Evolutionary conservation across 148 eudicot genomes (phyloP).

Genomic region (Spergularia marina): DNA sequence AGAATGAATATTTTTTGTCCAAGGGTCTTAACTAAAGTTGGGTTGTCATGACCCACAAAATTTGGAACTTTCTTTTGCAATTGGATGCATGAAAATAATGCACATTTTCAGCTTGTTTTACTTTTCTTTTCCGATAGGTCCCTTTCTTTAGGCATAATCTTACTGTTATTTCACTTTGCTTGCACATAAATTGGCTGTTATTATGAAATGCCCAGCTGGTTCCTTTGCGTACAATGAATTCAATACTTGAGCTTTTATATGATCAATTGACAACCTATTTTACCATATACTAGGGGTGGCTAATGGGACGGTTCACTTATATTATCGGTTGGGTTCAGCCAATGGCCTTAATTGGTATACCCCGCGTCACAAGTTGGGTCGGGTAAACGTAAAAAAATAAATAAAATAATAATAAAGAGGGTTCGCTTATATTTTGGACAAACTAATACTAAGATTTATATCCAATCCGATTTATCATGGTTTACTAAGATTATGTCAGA

Average conservation of each 20-base stretch:
- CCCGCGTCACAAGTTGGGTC: too few relatives aligned
- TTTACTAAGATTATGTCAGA: too few relatives aligned
- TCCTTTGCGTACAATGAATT: conserved; percentile 13
- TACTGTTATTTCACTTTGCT: not conserved
- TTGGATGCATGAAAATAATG: not conserved
- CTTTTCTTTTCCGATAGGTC: not conserved
- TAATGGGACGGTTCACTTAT: too few relatives aligned
- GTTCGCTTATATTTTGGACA: too few relatives aligned
- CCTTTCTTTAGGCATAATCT: conserved; percentile 8
- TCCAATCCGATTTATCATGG: too few relatives aligned
- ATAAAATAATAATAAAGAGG: too few relatives aligned
- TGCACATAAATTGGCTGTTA: not conserved
- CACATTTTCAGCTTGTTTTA: conserved; percentile 1
- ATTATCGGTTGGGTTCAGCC: too few relatives aligned
- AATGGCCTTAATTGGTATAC: too few relatives aligned
- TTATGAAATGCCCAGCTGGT: conserved; percentile 14
- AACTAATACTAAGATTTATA: too few relatives aligned
- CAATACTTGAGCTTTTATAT: not conserved
- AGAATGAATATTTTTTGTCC: not conserved
- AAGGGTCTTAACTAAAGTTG: conserved; percentile 14
- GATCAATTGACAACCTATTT: too few relatives aligned
- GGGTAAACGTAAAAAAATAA: too few relatives aligned
- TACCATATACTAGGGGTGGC: too few relatives aligned
- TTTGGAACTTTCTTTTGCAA: not conserved
- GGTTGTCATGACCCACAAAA: conserved; percentile 27